Base-by-base conservation (phyloP, 1,139 yeast genomes). In the Diutina siamensis region DNA sequence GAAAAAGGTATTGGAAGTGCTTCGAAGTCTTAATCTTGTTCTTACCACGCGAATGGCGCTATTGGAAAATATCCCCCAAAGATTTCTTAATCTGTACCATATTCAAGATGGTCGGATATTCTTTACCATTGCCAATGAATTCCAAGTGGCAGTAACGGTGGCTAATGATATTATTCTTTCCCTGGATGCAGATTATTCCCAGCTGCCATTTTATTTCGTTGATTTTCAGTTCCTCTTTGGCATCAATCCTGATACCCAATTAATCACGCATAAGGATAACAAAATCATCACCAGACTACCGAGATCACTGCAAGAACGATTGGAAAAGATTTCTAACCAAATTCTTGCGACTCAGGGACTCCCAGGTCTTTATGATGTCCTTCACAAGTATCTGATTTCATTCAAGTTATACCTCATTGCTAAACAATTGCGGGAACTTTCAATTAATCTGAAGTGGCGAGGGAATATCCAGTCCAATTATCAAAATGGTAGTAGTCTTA, bases 61-160 rank as follows among this genome's bases (percentile, higher is more conserved):
- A 36, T 71, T 78, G 50, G 74, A 76, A 42, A 69, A 75, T 40
- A 62, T 89, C 40, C 95, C 96, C 0, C 57, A 63, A 9, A 72
- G 76, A 44, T 83, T 84, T 53, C 65, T 76, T 34, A 50, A 57
- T 25, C 71, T 78, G 49, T 86, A 83, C 58, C 65, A 62, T 22
- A 78, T 92, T 19, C 70, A 71, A 48, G 81, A 89, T 59, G 98
- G 97, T 4, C 68, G 94, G 45, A 80, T 84, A 3, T 74, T 75
- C 46, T 82, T 92, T 50, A 65, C 69, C 12, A 76, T 83, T 3
- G 73, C 76, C 0, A 72, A 77, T 48, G 84, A 83, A 47, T 88
- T 84, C 56, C 76, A 78, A 52, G 77, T 83, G 12, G 80, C 83
- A 40, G 63, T 87, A 15, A 80, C 92, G 0, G 79, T 85, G 3